phyloP scores from a whole-genome alignment of 2,329 filamentous ascomycete species.

The Aspergillus sp. region DNA sequence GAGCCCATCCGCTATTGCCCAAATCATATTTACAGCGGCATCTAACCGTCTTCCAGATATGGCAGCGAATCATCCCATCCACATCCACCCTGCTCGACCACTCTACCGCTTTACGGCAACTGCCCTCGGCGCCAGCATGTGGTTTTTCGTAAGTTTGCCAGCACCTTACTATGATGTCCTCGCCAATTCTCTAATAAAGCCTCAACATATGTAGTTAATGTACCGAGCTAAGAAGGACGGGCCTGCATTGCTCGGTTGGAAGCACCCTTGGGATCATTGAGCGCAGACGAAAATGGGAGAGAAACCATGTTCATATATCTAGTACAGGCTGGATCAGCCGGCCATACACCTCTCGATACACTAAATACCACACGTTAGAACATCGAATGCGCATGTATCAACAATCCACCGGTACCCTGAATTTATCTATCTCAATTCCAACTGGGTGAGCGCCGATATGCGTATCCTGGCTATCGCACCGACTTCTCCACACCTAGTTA shows the following conservation, averaged over 20 bases:
- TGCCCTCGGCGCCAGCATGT: constrained; percentile 91
- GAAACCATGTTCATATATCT: background rate
- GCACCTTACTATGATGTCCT: background rate
- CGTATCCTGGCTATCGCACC: background rate
- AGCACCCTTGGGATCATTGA: constrained; percentile 95
- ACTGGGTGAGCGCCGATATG: background rate
- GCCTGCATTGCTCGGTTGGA: constrained; percentile 85
- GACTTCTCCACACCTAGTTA: background rate
- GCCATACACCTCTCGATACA: background rate
- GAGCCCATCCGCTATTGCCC: background rate
- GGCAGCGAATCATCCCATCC: constrained; percentile 46
- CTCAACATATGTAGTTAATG: constrained; percentile 66
- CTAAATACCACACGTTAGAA: background rate
- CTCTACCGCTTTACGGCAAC: constrained; percentile 86
- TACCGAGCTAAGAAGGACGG: constrained; percentile 97
- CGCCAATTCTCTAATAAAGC: background rate
- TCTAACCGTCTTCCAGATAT: constrained; percentile 26
- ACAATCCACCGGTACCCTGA: background rate
- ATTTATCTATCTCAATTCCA: background rate
- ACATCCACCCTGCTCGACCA: constrained; percentile 61
- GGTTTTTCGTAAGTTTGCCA: constrained; percentile 77
- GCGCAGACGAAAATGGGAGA: constrained; percentile 15
- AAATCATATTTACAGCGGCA: background rate
- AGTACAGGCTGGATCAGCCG: too few relatives aligned
- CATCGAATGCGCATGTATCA: background rate